These are phyloP conservation scores for Pezicula radicicola DNA, from an alignment of 2,329 filamentous ascomycete species.

Conservation along the genomic window DNA sequence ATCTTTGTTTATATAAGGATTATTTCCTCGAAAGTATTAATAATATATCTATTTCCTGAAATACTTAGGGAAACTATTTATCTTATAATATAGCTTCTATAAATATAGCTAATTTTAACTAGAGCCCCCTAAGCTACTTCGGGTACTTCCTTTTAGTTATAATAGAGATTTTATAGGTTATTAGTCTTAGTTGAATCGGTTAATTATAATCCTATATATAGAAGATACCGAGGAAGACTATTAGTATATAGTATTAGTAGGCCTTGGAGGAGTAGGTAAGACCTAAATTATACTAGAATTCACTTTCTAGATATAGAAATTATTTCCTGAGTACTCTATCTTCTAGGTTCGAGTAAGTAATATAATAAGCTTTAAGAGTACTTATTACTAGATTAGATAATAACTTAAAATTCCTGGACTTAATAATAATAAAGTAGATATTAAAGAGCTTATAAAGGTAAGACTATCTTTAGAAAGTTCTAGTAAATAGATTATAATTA, in stretches of 20 bases:
- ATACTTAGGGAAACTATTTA: neutral
- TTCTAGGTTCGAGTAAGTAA: neutral
- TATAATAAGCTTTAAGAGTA: neutral
- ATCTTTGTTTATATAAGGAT: neutral
- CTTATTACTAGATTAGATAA: neutral
- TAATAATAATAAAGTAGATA: neutral
- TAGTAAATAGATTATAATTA: neutral
- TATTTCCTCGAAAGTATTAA: neutral
- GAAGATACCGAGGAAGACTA: conserved; percentile 1
- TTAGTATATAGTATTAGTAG: conserved; percentile 1
- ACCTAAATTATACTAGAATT: conserved; percentile 3
- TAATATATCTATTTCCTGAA: neutral
- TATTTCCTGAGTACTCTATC: neutral
- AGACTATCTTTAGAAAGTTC: neutral
- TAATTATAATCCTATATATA: neutral
- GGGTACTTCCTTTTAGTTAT: neutral
- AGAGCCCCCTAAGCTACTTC: neutral
- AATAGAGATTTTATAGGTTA: neutral
- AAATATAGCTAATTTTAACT: neutral
- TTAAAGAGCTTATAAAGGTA: neutral
- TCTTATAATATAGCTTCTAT: too few relatives aligned
- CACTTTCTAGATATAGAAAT: neutral
- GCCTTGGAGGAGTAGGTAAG: conserved; percentile 6
- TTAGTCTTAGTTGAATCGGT: neutral
- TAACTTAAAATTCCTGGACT: conserved; percentile 1